A percentile compares a stretch with the other conserved stretches of the same genome.
These are phyloP conservation scores for Suhomyces tanzawaensis DNA, from an alignment of 805 yeast genomes.

Conservation along the genomic window DNA sequence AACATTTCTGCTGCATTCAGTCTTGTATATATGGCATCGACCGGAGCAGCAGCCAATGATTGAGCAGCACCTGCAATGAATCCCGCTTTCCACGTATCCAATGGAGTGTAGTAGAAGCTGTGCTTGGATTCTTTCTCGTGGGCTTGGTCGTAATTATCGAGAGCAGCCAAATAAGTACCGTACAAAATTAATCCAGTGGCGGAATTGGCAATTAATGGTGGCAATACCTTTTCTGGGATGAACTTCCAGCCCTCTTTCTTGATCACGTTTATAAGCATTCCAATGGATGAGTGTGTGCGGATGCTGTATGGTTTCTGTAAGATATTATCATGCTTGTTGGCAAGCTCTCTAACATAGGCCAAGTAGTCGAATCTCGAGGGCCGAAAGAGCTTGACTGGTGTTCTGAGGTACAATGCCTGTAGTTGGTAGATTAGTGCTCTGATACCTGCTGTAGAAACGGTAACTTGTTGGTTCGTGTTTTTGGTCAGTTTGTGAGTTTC, in stretches of 20 bases:
- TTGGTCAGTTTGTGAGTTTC: constrained; percentile 1
- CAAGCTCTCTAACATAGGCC: constrained; percentile 58
- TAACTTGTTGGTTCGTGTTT: constrained; percentile 50
- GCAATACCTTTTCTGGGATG: constrained; percentile 79
- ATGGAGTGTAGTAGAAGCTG: constrained; percentile 26
- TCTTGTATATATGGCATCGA: constrained; percentile 86
- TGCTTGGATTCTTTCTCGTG: constrained; percentile 8
- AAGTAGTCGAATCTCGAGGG: constrained; percentile 89
- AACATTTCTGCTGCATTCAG: constrained; percentile 74
- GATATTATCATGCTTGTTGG: constrained; percentile 44
- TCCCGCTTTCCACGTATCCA: constrained; percentile 76
- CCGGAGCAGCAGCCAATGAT: constrained; percentile 88
- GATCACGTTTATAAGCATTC: constrained; percentile 67
- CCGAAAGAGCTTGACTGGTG: constrained; percentile 80
- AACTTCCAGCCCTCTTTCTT: constrained; percentile 81
- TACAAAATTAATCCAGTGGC: constrained; percentile 85
- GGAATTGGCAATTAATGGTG: constrained; percentile 86
- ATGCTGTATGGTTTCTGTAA: constrained; percentile 49
- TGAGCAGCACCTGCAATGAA: constrained; percentile 83
- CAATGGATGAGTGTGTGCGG: constrained; percentile 76
- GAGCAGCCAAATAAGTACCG: constrained; percentile 67
- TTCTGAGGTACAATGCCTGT: constrained; percentile 73
- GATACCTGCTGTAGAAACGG: constrained; percentile 81
- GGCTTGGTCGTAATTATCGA: constrained; percentile 32
- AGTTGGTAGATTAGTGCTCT: constrained; percentile 80